Evolutionary conservation across 352 stramenopile genomes (phyloP).

Genomic region (Globisporangium solare): DNA sequence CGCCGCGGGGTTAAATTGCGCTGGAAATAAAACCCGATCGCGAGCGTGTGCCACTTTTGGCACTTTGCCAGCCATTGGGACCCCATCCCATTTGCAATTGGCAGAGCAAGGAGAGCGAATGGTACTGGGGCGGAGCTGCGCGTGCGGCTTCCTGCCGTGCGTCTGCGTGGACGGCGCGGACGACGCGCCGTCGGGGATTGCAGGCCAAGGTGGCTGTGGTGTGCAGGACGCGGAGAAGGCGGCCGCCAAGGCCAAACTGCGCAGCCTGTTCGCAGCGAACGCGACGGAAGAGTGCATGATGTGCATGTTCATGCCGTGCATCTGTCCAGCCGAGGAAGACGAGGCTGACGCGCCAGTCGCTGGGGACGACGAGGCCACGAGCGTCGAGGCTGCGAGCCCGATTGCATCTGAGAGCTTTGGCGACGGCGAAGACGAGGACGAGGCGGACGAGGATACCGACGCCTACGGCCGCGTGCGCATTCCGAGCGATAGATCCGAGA

Average conservation of each 20-base stretch:
- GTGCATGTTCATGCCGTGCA: conserved; percentile 80
- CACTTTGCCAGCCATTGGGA: no score
- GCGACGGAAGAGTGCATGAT: conserved; percentile 53
- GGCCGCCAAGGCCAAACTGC: conserved; percentile 32
- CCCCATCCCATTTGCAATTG: no score
- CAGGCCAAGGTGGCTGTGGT: no score
- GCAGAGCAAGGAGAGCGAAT: conserved; percentile 6
- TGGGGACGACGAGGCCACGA: conserved; percentile 40
- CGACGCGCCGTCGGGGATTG: conserved; percentile 10
- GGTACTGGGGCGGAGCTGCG: conserved; percentile 24
- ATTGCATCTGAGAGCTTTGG: conserved; percentile 20
- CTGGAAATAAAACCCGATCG: no score
- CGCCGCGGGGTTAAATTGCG: no score
- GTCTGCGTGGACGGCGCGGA: conserved; percentile 51
- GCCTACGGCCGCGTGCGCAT: conserved; percentile 55
- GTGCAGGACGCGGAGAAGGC: not conserved
- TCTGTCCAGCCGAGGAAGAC: conserved; percentile 64
- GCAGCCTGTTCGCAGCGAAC: conserved; percentile 46
- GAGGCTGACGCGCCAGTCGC: not conserved
- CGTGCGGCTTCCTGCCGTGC: conserved; percentile 64
- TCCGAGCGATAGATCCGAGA: not conserved
- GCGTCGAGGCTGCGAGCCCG: conserved; percentile 33
- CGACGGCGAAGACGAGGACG: conserved; percentile 14
- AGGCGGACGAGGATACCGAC: conserved; percentile 33
- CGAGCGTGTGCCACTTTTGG: no score